A percentile compares a stretch with the other conserved stretches of the same genome.
phyloP scores from a whole-genome alignment of 805 yeast species.

The Candida andamanensis region DNA sequence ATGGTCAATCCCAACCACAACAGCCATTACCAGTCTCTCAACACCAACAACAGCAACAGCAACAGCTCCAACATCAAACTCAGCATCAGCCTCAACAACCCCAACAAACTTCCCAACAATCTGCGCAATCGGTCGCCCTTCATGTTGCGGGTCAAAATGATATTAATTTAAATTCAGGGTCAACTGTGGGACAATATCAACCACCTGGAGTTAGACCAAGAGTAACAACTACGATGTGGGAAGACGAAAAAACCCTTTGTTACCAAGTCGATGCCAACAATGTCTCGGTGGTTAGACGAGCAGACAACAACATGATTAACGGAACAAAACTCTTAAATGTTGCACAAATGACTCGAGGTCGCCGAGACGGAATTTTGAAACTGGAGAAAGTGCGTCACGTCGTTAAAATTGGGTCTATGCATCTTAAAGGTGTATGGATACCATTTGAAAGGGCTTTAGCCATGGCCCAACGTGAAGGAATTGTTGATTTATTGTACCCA shows the following conservation, averaged over 20 bases:
- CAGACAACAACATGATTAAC: conserved; percentile 79
- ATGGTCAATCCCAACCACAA: conserved; percentile 1
- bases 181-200: conserved; percentile 39
- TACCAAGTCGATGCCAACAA: conserved; percentile 83
- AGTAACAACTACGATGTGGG: conserved; percentile 88
- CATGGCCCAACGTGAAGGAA: conserved; percentile 77
- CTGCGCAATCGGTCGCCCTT: not conserved
- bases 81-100: no score
- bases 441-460: conserved; percentile 79
- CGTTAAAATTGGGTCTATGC: conserved; percentile 84
- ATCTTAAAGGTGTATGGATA: conserved; percentile 85
- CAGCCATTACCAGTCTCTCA: not conserved
- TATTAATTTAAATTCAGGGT: not conserved
- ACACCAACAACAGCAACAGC: not conserved
- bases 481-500: conserved; percentile 61
- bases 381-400: conserved; percentile 74
- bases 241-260: conserved; percentile 78
- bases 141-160: not conserved
- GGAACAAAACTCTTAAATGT: conserved; percentile 81
- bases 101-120: conserved; percentile 7
- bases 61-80: not conserved
- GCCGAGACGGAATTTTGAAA: conserved; percentile 79
- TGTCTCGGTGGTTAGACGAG: conserved; percentile 75
- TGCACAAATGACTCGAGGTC: conserved; percentile 82
- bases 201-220: conserved; percentile 51